A percentile compares a stretch with the other conserved stretches of the same genome.
Evolutionary conservation across 2,329 filamentous ascomycete genomes (phyloP).

Genomic region (Aaosphaeria arxii): DNA sequence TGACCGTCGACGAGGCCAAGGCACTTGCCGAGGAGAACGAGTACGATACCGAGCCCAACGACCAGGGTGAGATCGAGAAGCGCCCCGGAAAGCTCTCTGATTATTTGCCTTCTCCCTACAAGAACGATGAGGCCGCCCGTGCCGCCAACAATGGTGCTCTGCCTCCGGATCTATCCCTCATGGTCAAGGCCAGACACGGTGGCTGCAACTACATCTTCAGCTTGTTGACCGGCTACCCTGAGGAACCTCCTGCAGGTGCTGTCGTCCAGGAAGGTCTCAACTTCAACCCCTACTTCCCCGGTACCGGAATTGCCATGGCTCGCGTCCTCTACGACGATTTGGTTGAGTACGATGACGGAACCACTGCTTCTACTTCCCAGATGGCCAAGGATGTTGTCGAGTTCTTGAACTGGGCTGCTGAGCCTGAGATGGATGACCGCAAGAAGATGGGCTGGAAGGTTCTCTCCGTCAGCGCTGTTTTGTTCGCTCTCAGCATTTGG

Average conservation of each 20-base stretch:
- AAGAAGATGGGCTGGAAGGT: constrained; percentile 99
- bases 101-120: constrained; percentile 92
- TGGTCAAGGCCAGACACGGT: constrained; percentile 95
- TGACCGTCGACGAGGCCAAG: constrained; percentile 98
- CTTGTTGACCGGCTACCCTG: constrained; percentile 94
- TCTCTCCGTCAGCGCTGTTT: constrained; percentile 70
- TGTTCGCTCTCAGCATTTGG: constrained; percentile 90
- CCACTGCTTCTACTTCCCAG: constrained; percentile 90
- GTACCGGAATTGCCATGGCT: constrained; percentile 97
- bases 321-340: constrained; percentile 97
- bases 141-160: constrained; percentile 98
- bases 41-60: constrained; percentile 97
- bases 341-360: constrained; percentile 97
- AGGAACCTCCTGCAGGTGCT: constrained; percentile 89
- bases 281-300: constrained; percentile 99
- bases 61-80: constrained; percentile 97
- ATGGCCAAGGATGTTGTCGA: constrained; percentile 99
- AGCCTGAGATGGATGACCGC: constrained; percentile 98
- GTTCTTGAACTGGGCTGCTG: constrained; percentile 98
- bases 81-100: constrained; percentile 97
- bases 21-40: constrained; percentile 95
- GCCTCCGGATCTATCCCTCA: constrained; percentile 94
- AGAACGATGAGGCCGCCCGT: constrained; percentile 97
- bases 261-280: constrained; percentile 85
- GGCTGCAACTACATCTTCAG: constrained; percentile 99